Percentiles rank a stretch among this genome's conserved stretches.
Conservation (phyloP, 139 green algal genomes). For the Ostreobium quekettii region DNA sequence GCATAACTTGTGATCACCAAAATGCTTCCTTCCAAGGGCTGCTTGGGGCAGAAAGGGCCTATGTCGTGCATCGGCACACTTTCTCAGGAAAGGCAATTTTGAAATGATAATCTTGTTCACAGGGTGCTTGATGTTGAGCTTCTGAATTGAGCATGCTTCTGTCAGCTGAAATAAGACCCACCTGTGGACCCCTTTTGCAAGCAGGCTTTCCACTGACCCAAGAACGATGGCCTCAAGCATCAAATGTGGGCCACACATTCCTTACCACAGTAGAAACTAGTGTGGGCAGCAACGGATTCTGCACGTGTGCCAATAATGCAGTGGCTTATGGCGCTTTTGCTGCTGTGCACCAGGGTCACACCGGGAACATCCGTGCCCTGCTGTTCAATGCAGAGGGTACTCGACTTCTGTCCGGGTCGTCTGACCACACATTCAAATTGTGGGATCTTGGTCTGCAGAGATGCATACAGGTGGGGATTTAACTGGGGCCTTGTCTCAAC, state of each 20-base stretch:
- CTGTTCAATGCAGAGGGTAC: constrained; percentile 56
- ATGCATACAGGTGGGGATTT: constrained; percentile 50
- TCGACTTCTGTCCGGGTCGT: constrained; percentile 58
- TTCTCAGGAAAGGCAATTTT: too few relatives aligned
- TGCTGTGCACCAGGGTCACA: constrained; percentile 50
- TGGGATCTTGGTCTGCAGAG: constrained; percentile 86
- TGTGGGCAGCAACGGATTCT: neutral
- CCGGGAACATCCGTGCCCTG: constrained; percentile 65
- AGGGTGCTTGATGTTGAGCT: too few relatives aligned
- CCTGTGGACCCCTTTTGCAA: too few relatives aligned
- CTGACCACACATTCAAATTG: constrained; percentile 75
- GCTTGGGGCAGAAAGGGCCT: too few relatives aligned
- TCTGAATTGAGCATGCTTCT: too few relatives aligned
- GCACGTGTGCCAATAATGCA: neutral
- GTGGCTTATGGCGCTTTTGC: neutral
- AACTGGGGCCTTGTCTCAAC: neutral
- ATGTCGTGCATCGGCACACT: too few relatives aligned
- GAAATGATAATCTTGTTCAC: too few relatives aligned
- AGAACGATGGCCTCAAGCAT: neutral
- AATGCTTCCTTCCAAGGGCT: too few relatives aligned
- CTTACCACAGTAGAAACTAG: neutral
- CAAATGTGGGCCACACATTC: neutral
- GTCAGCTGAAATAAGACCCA: too few relatives aligned
- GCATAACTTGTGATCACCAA: too few relatives aligned
- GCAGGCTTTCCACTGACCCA: too few relatives aligned